phyloP scores from a whole-genome alignment of 2,329 filamentous ascomycete genomes.

The Ceratocystis papillata region DNA sequence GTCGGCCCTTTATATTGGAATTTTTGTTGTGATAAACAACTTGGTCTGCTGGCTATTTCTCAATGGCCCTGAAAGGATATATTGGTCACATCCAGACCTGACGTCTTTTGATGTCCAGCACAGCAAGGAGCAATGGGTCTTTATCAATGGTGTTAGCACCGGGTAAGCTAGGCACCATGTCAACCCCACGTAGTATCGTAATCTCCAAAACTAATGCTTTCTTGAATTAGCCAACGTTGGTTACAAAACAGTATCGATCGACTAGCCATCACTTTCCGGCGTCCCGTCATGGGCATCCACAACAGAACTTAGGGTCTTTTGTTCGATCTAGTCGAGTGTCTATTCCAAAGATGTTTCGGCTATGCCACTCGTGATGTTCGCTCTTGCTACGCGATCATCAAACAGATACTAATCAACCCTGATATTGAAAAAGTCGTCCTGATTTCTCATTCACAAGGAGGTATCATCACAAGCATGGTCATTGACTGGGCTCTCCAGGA shows the following conservation, averaged over 20 bases:
- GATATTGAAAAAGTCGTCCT: slow-evolving; percentile 58
- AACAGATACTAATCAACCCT: slow-evolving; percentile 51
- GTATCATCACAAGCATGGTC: slow-evolving; percentile 60
- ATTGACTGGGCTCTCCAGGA: slow-evolving; percentile 69
- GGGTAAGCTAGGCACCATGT: slow-evolving; percentile 36
- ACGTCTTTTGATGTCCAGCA: slow-evolving; percentile 41
- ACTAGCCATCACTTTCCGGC: slow-evolving; percentile 59
- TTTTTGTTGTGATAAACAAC: slow-evolving; percentile 42
- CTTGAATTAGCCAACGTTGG: slow-evolving; percentile 45
- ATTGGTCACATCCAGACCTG: slow-evolving; percentile 44
- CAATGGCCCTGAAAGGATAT: slow-evolving; percentile 43
- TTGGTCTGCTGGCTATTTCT: slow-evolving; percentile 40
- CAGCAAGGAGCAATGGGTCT: slow-evolving; percentile 64
- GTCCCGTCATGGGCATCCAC: slow-evolving; percentile 61
- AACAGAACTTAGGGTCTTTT: slow-evolving; percentile 64
- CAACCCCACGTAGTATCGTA: too few species aligned
- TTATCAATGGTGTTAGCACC: slow-evolving; percentile 60
- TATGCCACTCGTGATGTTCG: slow-evolving; percentile 61
- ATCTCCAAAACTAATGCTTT: slow-evolving; percentile 24
- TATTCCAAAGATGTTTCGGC: slow-evolving; percentile 63
- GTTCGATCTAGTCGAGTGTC: slow-evolving; percentile 66
- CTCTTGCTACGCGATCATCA: slow-evolving; percentile 50
- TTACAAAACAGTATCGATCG: slow-evolving; percentile 60
- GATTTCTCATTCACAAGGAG: slow-evolving; percentile 67
- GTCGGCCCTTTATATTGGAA: slow-evolving; percentile 33